Evolutionary conservation across 1,284 basidiomycete genomes (phyloP).

Genomic region (Puccinia sorghi): DNA sequence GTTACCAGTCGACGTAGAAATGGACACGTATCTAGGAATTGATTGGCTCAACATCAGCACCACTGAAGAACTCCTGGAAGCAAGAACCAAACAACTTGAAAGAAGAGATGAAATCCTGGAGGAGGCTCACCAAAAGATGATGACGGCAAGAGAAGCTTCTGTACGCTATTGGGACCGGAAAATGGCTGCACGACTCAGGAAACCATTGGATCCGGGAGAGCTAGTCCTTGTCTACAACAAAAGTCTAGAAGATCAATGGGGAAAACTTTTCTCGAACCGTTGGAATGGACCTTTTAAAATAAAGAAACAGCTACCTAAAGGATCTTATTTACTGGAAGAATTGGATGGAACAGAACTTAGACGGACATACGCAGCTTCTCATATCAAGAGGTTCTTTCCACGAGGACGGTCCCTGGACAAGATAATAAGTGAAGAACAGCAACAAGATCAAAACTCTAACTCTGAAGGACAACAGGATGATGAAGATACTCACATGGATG

Average conservation of each 20-base stretch:
- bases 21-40: slow-evolving; percentile 8
- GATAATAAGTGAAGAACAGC: background rate
- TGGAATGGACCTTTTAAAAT: slow-evolving; percentile 31
- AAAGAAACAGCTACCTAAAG: background rate
- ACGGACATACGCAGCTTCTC: background rate
- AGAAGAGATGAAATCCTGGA: background rate
- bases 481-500: background rate
- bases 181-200: background rate
- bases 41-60: slow-evolving; percentile 1
- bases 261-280: slow-evolving; percentile 26
- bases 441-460: background rate
- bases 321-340: slow-evolving; percentile 23
- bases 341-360: slow-evolving; percentile 6
- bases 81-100: background rate
- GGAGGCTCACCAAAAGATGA: background rate
- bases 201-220: background rate
- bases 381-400: slow-evolving; percentile 20
- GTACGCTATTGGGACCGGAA: slow-evolving; percentile 2
- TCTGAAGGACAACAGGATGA: background rate
- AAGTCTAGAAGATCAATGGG: slow-evolving; percentile 20
- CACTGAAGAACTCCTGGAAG: slow-evolving; percentile 3
- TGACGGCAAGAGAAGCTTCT: background rate
- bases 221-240: background rate
- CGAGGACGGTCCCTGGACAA: background rate
- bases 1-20: background rate